These are phyloP conservation scores for Phytophthora multivora DNA, from an alignment of 352 stramenopile genomes.

Conservation along the genomic window DNA sequence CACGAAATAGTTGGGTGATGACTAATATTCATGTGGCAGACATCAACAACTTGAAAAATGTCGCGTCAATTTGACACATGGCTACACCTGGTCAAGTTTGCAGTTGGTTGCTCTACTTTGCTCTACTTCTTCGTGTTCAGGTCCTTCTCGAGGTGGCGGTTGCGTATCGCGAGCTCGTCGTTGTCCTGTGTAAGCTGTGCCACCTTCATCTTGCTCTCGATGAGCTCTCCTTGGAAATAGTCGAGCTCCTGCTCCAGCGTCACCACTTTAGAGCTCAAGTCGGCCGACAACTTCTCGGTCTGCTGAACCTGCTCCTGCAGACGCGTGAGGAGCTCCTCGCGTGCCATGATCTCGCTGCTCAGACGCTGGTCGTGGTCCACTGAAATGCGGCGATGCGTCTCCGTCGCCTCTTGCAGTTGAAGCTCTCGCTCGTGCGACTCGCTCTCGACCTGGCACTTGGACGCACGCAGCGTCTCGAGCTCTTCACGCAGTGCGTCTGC, in stretches of 20 bases:
- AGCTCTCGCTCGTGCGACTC: slow-evolving; percentile 51
- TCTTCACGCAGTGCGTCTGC: slow-evolving; percentile 52
- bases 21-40: slow-evolving; percentile 10
- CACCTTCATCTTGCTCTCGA: slow-evolving; percentile 86
- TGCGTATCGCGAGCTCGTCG: slow-evolving; percentile 66
- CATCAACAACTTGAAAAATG: background rate
- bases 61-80: background rate
- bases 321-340: slow-evolving; percentile 55
- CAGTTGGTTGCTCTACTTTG: slow-evolving; percentile 15
- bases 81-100: slow-evolving; percentile 28
- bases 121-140: slow-evolving; percentile 34
- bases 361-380: slow-evolving; percentile 56
- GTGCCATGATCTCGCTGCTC: slow-evolving; percentile 44
- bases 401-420: slow-evolving; percentile 48
- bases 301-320: slow-evolving; percentile 46
- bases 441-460: slow-evolving; percentile 57
- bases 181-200: slow-evolving; percentile 74
- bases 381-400: slow-evolving; percentile 43
- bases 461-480: slow-evolving; percentile 47
- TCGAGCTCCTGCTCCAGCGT: slow-evolving; percentile 78
- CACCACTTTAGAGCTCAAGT: slow-evolving; percentile 43
- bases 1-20: slow-evolving; percentile 2
- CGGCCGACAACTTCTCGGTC: slow-evolving; percentile 35
- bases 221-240: slow-evolving; percentile 83
- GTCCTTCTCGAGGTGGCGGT: slow-evolving; percentile 71